Evolutionary conservation across 768 basidiomycete genomes (phyloP).

Genomic region (Mycena pura): DNA sequence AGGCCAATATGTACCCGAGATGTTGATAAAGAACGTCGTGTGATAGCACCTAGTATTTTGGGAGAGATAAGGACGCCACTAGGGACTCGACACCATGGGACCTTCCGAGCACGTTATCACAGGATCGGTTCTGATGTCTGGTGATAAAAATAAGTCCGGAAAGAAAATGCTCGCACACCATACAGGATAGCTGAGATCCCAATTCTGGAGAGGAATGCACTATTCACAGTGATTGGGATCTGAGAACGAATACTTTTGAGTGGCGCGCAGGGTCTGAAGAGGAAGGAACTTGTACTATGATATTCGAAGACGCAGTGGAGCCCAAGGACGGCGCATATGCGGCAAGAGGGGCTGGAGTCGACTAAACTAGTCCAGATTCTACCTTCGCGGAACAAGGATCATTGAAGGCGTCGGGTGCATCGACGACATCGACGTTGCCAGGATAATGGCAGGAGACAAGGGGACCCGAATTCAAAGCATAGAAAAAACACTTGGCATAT

Average conservation of each 20-base stretch:
- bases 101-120: background rate
- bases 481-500: too few relatives aligned
- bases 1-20: conserved; percentile 11
- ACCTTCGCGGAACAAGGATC: background rate
- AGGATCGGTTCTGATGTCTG: conserved; percentile 2
- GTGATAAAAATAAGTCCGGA: conserved; percentile 5
- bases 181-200: conserved; percentile 9
- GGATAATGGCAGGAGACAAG: too few relatives aligned
- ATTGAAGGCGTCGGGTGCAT: background rate
- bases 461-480: too few relatives aligned
- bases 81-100: background rate
- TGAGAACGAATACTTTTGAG: conserved; percentile 5
- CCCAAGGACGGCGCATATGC: background rate
- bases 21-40: conserved; percentile 10
- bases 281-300: background rate
- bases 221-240: conserved; percentile 7
- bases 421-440: too few relatives aligned
- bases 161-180: background rate
- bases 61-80: conserved; percentile 11
- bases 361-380: too few relatives aligned
- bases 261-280: background rate
- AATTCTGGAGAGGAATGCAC: conserved; percentile 4
- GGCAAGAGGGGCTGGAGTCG: background rate
- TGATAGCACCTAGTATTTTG: conserved; percentile 14
- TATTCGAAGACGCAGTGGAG: background rate